A percentile compares a stretch with the other conserved stretches of the same genome.
Conservation (phyloP, 495 filamentous ascomycete genomes). For the Neurospora sp. region DNA sequence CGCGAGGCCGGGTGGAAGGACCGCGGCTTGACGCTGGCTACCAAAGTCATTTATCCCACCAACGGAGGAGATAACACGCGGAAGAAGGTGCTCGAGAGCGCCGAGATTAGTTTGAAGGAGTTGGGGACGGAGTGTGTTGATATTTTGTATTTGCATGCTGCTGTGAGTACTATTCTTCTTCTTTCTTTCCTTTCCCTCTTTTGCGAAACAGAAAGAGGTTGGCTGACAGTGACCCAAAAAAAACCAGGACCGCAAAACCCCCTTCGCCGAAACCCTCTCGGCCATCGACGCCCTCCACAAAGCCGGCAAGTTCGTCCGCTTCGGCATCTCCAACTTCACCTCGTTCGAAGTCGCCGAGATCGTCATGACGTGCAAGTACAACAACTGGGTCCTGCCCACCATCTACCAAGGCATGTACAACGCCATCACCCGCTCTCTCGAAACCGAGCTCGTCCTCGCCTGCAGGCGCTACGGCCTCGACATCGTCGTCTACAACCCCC, state of each 20-base stretch:
- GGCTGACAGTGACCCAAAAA: not conserved
- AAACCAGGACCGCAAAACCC: constrained; percentile 53
- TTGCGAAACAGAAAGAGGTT: not conserved
- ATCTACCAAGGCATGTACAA: constrained; percentile 64
- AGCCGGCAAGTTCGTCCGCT: constrained; percentile 73
- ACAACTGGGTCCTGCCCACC: constrained; percentile 62
- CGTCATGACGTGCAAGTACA: constrained; percentile 68
- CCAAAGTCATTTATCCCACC: constrained; percentile 62
- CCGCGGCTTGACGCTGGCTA: constrained; percentile 72
- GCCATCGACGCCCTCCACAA: constrained; percentile 74
- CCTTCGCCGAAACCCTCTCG: constrained; percentile 70
- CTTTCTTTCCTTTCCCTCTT: no score
- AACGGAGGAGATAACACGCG: constrained; percentile 48
- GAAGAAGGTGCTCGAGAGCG: constrained; percentile 44
- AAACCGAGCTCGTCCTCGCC: constrained; percentile 67
- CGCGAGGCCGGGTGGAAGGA: constrained; percentile 68
- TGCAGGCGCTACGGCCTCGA: constrained; percentile 81
- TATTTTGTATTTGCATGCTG: constrained; percentile 80
- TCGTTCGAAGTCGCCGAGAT: constrained; percentile 89
- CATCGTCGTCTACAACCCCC: constrained; percentile 85
- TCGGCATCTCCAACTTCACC: constrained; percentile 79
- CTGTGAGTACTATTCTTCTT: constrained; percentile 22
- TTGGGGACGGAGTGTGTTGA: constrained; percentile 70
- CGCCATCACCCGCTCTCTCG: constrained; percentile 63
- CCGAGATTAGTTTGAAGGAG: constrained; percentile 59